phyloP scores from a whole-genome alignment of 495 filamentous ascomycete genomes.

The Endocarpon pusillum region DNA sequence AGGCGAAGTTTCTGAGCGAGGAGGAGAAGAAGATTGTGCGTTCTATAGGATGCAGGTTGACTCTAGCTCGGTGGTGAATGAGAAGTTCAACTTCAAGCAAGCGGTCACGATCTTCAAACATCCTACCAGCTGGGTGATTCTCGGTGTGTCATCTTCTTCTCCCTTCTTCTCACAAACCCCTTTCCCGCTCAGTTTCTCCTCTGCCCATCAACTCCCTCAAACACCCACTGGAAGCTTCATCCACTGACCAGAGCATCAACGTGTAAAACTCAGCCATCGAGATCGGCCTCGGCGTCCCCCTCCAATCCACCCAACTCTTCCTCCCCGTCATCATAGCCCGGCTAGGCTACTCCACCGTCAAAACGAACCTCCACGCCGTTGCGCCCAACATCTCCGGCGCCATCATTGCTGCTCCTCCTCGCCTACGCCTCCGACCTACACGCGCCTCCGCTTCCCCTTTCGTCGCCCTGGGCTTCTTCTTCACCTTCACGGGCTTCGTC shows the following conservation, averaged over 20 bases:
- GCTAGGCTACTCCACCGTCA: conserved; percentile 43
- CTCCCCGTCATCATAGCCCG: conserved; percentile 55
- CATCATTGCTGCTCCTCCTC: too few relatives aligned
- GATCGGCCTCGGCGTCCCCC: conserved; percentile 58
- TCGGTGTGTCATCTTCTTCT: conserved; percentile 12
- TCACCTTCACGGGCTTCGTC: conserved; percentile 60
- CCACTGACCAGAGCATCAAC: background rate
- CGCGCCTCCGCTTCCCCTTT: conserved; percentile 55
- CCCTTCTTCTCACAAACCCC: too few relatives aligned
- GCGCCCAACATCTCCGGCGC: conserved; percentile 55
- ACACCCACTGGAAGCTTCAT: too few relatives aligned
- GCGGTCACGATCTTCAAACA: conserved; percentile 45
- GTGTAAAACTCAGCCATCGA: conserved; percentile 31
- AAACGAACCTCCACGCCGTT: conserved; percentile 64
- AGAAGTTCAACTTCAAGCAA: conserved; percentile 49
- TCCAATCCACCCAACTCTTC: conserved; percentile 55
- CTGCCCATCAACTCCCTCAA: too few relatives aligned
- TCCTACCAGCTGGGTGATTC: conserved; percentile 42
- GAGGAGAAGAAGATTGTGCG: conserved; percentile 52
- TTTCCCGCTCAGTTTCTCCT: too few relatives aligned
- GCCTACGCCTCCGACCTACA: conserved; percentile 50
- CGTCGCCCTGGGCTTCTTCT: conserved; percentile 52
- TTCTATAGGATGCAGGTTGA: conserved; percentile 61
- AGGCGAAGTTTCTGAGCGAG: conserved; percentile 43
- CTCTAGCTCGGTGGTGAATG: conserved; percentile 52